Evolutionary conservation across 1,139 yeast species (phyloP).

Genomic region (Diutina ranongensis): DNA sequence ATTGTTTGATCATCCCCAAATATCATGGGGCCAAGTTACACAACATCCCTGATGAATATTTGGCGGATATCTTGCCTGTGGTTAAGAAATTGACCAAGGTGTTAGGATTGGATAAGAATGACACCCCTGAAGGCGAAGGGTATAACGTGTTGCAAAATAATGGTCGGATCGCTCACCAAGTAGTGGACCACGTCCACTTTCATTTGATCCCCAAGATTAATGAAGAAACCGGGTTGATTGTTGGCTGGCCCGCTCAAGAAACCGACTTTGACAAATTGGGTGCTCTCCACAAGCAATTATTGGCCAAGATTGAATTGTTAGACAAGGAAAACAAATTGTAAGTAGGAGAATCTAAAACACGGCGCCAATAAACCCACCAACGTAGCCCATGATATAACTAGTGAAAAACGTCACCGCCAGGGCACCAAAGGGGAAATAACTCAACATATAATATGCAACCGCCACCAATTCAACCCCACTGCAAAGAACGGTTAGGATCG

Average conservation of each 20-base stretch:
- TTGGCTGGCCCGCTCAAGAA: conserved; percentile 87
- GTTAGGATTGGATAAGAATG: conserved; percentile 45
- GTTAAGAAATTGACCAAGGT: conserved; percentile 77
- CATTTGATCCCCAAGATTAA: conserved; percentile 87
- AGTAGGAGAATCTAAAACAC: background rate
- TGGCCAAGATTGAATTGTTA: conserved; percentile 33
- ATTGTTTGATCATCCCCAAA: conserved; percentile 81
- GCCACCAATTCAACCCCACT: conserved; percentile 74
- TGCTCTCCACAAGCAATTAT: conserved; percentile 49
- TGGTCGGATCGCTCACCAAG: conserved; percentile 88
- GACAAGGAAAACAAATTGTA: conserved; percentile 9
- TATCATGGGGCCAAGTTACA: conserved; percentile 87
- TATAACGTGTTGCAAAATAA: conserved; percentile 88
- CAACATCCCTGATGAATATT: conserved; percentile 81
- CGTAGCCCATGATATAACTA: conserved; percentile 66
- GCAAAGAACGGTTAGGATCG: conserved; percentile 65
- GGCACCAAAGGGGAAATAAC: conserved; percentile 94
- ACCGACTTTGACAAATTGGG: conserved; percentile 65
- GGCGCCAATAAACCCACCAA: conserved; percentile 29
- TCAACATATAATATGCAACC: conserved; percentile 75
- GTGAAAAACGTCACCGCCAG: conserved; percentile 78
- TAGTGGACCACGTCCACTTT: conserved; percentile 91
- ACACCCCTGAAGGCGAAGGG: conserved; percentile 59
- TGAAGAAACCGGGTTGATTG: conserved; percentile 57
- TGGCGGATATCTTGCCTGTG: conserved; percentile 75